Conservation (phyloP, 768 basidiomycete genomes). For the Mycena leptocephala region DNA sequence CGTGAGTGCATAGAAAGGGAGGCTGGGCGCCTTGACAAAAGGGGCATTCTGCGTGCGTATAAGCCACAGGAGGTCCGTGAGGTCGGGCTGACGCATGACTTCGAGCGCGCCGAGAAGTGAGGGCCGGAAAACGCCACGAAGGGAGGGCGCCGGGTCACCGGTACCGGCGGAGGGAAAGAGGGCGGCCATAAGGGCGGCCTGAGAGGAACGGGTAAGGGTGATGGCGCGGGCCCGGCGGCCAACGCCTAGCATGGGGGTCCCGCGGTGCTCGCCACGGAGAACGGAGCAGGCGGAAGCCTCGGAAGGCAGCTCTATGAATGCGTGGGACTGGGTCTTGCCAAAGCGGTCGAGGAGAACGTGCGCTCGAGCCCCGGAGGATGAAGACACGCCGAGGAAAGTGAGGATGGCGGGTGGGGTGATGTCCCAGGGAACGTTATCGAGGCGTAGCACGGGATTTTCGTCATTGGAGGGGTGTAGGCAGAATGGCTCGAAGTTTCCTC, state of each 20-base stretch:
- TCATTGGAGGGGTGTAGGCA: constrained; percentile 30
- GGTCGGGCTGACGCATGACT: constrained; percentile 75
- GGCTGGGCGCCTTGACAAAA: constrained; percentile 87
- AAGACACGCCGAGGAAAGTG: constrained; percentile 80
- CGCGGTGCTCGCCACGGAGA: constrained; percentile 67
- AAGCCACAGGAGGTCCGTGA: constrained; percentile 77
- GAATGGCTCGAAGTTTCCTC: constrained; percentile 28
- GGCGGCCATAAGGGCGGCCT: constrained; percentile 89
- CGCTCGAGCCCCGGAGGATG: constrained; percentile 74
- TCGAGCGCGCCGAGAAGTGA: constrained; percentile 74
- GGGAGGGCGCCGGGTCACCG: constrained; percentile 76
- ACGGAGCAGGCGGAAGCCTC: constrained; percentile 77
- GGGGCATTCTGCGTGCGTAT: constrained; percentile 88
- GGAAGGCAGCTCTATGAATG: constrained; percentile 82
- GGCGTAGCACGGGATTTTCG: constrained; percentile 75
- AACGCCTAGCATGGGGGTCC: constrained; percentile 77
- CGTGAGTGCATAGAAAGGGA: constrained; percentile 87
- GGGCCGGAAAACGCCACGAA: constrained; percentile 74
- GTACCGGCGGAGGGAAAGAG: constrained; percentile 83
- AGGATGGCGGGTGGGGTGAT: constrained; percentile 85
- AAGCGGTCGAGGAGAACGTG: constrained; percentile 87
- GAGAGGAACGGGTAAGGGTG: constrained; percentile 85
- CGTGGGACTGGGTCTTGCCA: constrained; percentile 90
- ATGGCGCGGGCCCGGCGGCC: constrained; percentile 88
- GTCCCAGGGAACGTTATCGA: constrained; percentile 95